Conservation (phyloP, 139 green algal genomes). For the Picochlorum sp. region DNA sequence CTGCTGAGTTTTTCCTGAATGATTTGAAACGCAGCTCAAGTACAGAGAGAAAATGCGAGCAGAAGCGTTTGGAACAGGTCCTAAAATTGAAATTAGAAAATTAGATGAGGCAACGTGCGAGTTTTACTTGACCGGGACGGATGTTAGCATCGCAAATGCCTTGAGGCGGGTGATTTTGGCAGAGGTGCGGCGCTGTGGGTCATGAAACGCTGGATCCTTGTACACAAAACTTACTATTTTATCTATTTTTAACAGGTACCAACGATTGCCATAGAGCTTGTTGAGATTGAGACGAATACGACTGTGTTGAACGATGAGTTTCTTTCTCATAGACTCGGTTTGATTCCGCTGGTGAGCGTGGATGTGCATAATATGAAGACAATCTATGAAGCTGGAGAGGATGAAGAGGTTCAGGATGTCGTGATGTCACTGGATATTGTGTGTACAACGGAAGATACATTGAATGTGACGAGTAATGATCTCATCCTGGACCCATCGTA, state of each 20-base stretch:
- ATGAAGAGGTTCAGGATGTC: slow-evolving; percentile 48
- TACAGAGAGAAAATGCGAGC: no score
- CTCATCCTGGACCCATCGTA: slow-evolving; percentile 22
- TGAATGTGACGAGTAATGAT: slow-evolving; percentile 61
- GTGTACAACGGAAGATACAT: slow-evolving; percentile 49
- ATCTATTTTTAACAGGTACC: slow-evolving; percentile 54
- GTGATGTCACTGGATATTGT: slow-evolving; percentile 51
- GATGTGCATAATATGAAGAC: slow-evolving; percentile 50
- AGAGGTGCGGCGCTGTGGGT: slow-evolving; percentile 30
- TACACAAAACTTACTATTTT: no score
- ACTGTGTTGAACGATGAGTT: slow-evolving; percentile 97
- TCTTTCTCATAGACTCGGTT: slow-evolving; percentile 71
- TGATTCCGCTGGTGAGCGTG: slow-evolving; percentile 77
- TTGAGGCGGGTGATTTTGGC: slow-evolving; percentile 88
- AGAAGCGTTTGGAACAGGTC: not conserved
- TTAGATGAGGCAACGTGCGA: slow-evolving; percentile 58
- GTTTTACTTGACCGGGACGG: slow-evolving; percentile 81
- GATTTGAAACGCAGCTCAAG: no score
- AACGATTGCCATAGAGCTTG: slow-evolving; percentile 96
- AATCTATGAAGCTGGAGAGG: slow-evolving; percentile 36
- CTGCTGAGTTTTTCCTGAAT: no score
- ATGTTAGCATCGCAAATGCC: slow-evolving; percentile 86
- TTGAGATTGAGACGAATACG: slow-evolving; percentile 96
- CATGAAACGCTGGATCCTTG: not conserved
- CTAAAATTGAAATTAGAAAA: slow-evolving; percentile 11